phyloP scores from a whole-genome alignment of 306 rosid species.

The Lathyrus oleraceus region DNA sequence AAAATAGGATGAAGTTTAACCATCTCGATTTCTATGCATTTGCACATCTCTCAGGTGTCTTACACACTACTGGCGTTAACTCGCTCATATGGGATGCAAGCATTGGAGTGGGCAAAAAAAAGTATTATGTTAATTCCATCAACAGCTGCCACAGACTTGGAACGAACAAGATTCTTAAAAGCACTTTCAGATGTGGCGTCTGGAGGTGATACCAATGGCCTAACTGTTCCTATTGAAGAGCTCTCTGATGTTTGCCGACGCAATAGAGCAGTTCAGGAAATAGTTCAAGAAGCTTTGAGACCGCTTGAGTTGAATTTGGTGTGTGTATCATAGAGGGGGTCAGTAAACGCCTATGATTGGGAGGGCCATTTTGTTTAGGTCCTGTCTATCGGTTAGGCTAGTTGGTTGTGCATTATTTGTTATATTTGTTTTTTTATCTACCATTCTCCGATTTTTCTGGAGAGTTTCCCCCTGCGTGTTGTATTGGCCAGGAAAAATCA shows the following conservation, averaged over 20 bases:
- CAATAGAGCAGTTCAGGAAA: slow-evolving; percentile 90
- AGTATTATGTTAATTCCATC: slow-evolving; percentile 73
- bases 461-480: slow-evolving; percentile 63
- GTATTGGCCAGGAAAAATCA: slow-evolving; percentile 56
- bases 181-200: slow-evolving; percentile 87
- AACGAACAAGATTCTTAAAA: slow-evolving; percentile 76
- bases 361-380: slow-evolving; percentile 79
- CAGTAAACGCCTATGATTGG: slow-evolving; percentile 41
- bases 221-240: slow-evolving; percentile 71
- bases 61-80: slow-evolving; percentile 73
- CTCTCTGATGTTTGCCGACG: slow-evolving; percentile 93
- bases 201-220: slow-evolving; percentile 60
- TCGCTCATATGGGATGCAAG: slow-evolving; percentile 68
- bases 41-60: slow-evolving; percentile 60
- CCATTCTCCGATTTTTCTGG: slow-evolving; percentile 93
- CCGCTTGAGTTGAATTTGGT: slow-evolving; percentile 74
- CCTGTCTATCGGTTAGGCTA: slow-evolving; percentile 52
- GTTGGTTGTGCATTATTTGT: slow-evolving; percentile 54
- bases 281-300: slow-evolving; percentile 97
- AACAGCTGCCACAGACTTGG: slow-evolving; percentile 83
- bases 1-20: neutral
- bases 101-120: slow-evolving; percentile 86
- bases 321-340: slow-evolving; percentile 60
- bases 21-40: slow-evolving; percentile 12
- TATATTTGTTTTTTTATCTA: slow-evolving; percentile 43